Percentiles rank a stretch among this genome's conserved stretches.
Conservation (phyloP, 2,329 filamentous ascomycete genomes). For the Colletotrichum euphorbiae region DNA sequence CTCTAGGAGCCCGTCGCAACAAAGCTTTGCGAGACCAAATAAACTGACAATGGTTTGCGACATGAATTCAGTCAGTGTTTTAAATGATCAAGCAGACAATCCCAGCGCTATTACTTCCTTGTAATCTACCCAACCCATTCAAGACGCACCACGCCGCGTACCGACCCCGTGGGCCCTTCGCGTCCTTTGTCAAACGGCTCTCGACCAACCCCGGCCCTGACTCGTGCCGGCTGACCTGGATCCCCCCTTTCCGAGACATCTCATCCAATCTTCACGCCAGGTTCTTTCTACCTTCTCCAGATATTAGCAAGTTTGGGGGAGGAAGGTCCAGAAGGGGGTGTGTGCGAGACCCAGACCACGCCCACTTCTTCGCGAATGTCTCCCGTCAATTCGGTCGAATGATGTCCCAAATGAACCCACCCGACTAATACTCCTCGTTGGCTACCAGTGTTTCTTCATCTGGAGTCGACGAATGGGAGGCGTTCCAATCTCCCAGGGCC, state of each 20-base stretch:
- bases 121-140: constrained; percentile 20
- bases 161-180: constrained; percentile 12
- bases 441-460: background rate
- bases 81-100: background rate
- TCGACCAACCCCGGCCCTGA: constrained; percentile 10
- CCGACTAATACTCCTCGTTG: background rate
- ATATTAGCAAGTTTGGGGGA: background rate
- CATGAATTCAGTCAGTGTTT: too few relatives aligned
- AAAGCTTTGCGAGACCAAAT: background rate
- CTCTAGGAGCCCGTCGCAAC: background rate
- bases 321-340: constrained; percentile 3
- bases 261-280: background rate
- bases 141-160: constrained; percentile 3
- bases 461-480: constrained; percentile 1
- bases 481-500: background rate
- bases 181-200: constrained; percentile 11
- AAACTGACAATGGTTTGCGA: too few relatives aligned
- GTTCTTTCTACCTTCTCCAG: background rate
- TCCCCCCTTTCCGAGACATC: background rate
- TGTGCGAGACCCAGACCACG: constrained; percentile 1
- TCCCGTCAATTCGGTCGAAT: constrained; percentile 31
- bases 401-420: constrained; percentile 26
- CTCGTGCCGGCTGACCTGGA: constrained; percentile 32
- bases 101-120: background rate
- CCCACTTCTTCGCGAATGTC: background rate